Evolutionary conservation across 305 asterid species (phyloP).

Genomic region (Caryopteris hybrid): DNA sequence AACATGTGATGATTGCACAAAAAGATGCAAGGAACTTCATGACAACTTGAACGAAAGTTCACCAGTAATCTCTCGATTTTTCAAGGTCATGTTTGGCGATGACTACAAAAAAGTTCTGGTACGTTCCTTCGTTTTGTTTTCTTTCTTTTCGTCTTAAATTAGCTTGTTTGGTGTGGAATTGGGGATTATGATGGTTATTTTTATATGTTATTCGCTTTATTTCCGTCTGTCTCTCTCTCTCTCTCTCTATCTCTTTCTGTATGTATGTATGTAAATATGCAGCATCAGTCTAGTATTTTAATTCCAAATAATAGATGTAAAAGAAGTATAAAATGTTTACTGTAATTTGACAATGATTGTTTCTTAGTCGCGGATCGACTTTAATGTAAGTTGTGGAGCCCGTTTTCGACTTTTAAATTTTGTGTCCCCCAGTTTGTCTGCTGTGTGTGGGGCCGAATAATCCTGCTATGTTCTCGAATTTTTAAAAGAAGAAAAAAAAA

Average conservation of each 20-base stretch:
- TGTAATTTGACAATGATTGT: no score
- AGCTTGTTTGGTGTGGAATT: not conserved
- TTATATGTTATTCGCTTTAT: not conserved
- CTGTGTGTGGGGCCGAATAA: no score
- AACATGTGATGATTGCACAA: constrained; percentile 4
- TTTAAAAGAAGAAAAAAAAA: no score
- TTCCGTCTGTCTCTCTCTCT: no score
- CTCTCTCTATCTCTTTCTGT: no score
- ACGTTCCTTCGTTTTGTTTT: not conserved
- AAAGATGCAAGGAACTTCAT: not conserved
- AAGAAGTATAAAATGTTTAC: no score
- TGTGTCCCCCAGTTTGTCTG: no score
- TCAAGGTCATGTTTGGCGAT: constrained; percentile 16
- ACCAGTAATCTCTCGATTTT: not conserved
- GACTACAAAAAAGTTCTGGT: constrained; percentile 19
- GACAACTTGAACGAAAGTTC: not conserved
- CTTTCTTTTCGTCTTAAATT: not conserved
- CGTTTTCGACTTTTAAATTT: no score
- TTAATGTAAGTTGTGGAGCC: no score
- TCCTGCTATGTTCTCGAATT: no score
- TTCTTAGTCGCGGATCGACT: no score
- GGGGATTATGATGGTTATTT: not conserved
- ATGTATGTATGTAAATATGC: no score
- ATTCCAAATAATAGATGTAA: not conserved
- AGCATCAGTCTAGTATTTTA: not conserved